Percentiles rank a stretch among this genome's conserved stretches.
Evolutionary conservation across 805 yeast species (phyloP).

Genomic region (Cyberlindnera mrakii): DNA sequence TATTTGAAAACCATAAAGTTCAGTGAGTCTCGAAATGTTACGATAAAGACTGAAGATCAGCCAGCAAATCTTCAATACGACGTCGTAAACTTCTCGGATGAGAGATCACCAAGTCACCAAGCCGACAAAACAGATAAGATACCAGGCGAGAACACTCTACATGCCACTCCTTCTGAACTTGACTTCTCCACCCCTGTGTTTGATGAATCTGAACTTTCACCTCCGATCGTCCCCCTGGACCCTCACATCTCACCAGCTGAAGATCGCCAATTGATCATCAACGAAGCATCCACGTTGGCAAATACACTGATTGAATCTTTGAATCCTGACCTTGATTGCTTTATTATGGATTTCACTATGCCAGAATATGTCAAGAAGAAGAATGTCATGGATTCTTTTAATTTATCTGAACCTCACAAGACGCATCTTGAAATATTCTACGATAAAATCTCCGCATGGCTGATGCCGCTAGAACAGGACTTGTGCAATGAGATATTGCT

Average conservation of each 20-base stretch:
- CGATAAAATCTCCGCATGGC: conserved; percentile 18
- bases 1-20: conserved; percentile 27
- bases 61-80: background rate
- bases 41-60: background rate
- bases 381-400: conserved; percentile 17
- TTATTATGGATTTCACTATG: conserved; percentile 13
- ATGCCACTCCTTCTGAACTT: too few relatives aligned
- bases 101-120: background rate
- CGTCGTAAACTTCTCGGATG: background rate
- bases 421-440: conserved; percentile 18
- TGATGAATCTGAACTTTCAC: too few relatives aligned
- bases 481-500: conserved; percentile 47
- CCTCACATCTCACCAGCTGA: conserved; percentile 11
- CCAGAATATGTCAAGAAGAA: conserved; percentile 17
- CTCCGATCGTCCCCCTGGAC: too few relatives aligned
- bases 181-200: too few relatives aligned
- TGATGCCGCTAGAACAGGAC: conserved; percentile 30
- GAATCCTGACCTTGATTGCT: conserved; percentile 15
- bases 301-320: conserved; percentile 19
- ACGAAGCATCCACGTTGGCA: conserved; percentile 19
- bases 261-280: conserved; percentile 13
- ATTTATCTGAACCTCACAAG: conserved; percentile 19
- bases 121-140: too few relatives aligned
- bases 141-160: too few relatives aligned
- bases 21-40: conserved; percentile 15